A percentile compares a stretch with the other conserved stretches of the same genome.
Evolutionary conservation across 2,329 filamentous ascomycete species (phyloP).

Genomic region (Diaporthe capsici): DNA sequence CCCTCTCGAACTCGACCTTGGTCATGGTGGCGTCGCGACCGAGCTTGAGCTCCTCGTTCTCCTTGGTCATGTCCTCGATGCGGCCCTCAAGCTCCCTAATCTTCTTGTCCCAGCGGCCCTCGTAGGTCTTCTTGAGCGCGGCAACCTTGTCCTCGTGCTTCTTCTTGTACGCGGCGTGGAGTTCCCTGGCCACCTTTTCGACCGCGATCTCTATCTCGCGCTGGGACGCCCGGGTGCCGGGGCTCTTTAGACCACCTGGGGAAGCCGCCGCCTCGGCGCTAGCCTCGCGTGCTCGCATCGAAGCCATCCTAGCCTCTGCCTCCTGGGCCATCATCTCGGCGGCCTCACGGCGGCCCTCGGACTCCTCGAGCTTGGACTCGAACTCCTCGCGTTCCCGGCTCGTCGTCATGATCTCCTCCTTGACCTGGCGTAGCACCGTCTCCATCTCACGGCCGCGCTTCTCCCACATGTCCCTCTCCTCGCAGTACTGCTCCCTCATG

Average conservation of each 20-base stretch:
- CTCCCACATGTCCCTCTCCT: slow-evolving; percentile 88
- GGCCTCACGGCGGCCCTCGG: slow-evolving; percentile 79
- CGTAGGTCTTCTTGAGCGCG: slow-evolving; percentile 87
- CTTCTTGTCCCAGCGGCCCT: slow-evolving; percentile 90
- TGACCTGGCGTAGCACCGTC: slow-evolving; percentile 81
- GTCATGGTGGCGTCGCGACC: slow-evolving; percentile 77
- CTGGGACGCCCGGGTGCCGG: slow-evolving; percentile 51
- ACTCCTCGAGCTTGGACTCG: slow-evolving; percentile 81
- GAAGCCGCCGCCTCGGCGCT: slow-evolving; percentile 55
- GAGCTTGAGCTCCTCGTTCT: slow-evolving; percentile 81
- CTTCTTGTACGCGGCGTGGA: slow-evolving; percentile 93
- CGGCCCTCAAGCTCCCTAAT: slow-evolving; percentile 82
- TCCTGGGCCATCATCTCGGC: slow-evolving; percentile 83
- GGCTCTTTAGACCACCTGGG: slow-evolving; percentile 56
- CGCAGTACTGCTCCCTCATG: slow-evolving; percentile 77
- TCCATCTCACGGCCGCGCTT: slow-evolving; percentile 89
- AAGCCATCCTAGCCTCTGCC: slow-evolving; percentile 81
- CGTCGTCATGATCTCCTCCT: slow-evolving; percentile 82
- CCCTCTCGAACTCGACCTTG: slow-evolving; percentile 63
- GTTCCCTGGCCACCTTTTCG: slow-evolving; percentile 92
- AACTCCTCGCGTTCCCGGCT: slow-evolving; percentile 88
- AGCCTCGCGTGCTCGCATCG: slow-evolving; percentile 75
- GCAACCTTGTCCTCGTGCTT: slow-evolving; percentile 98
- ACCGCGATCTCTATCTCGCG: slow-evolving; percentile 86
- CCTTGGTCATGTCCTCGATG: slow-evolving; percentile 77